These are phyloP conservation scores for Nadsonia starkeyi-henricii DNA, from an alignment of 1,139 yeast species.

Conservation along the genomic window DNA sequence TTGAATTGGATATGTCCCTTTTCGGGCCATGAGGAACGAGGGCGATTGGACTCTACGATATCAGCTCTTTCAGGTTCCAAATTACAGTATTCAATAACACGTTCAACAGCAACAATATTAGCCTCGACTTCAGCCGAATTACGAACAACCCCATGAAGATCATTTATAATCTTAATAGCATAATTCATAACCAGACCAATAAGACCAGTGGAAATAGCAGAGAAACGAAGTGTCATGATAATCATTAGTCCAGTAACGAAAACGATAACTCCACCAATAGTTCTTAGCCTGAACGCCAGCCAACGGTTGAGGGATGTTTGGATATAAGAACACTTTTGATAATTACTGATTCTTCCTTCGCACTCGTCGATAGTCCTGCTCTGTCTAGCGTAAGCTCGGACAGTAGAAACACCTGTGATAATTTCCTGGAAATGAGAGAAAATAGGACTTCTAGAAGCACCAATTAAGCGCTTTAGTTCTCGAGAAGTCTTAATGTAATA, in stretches of 20 bases:
- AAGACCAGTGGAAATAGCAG: slow-evolving; percentile 46
- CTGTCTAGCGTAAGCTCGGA: slow-evolving; percentile 34
- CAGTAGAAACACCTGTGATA: slow-evolving; percentile 56
- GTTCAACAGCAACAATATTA: slow-evolving; percentile 61
- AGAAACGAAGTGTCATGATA: slow-evolving; percentile 32
- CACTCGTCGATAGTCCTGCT: slow-evolving; percentile 29
- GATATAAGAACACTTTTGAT: slow-evolving; percentile 61
- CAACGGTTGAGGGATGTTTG: slow-evolving; percentile 54
- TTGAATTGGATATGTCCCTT: slow-evolving; percentile 42
- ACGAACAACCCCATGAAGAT: slow-evolving; percentile 48
- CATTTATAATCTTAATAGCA: slow-evolving; percentile 48
- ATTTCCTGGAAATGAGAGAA: slow-evolving; percentile 71
- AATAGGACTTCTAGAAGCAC: slow-evolving; percentile 63
- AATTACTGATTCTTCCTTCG: slow-evolving; percentile 34
- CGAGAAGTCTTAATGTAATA: slow-evolving; percentile 68
- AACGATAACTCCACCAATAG: slow-evolving; percentile 52
- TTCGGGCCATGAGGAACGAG: slow-evolving; percentile 25
- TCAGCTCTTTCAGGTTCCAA: slow-evolving; percentile 43
- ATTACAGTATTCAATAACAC: slow-evolving; percentile 59
- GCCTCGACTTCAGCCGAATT: slow-evolving; percentile 63
- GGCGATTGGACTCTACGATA: slow-evolving; percentile 23
- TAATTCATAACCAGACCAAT: slow-evolving; percentile 65
- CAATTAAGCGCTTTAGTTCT: slow-evolving; percentile 68
- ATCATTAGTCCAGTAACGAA: slow-evolving; percentile 37
- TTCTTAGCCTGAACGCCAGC: slow-evolving; percentile 56